Evolutionary conservation across 306 rosid species (phyloP), one percentile per base, ranked within the genome.

Genomic region (Aeschynomene evenia): DNA sequence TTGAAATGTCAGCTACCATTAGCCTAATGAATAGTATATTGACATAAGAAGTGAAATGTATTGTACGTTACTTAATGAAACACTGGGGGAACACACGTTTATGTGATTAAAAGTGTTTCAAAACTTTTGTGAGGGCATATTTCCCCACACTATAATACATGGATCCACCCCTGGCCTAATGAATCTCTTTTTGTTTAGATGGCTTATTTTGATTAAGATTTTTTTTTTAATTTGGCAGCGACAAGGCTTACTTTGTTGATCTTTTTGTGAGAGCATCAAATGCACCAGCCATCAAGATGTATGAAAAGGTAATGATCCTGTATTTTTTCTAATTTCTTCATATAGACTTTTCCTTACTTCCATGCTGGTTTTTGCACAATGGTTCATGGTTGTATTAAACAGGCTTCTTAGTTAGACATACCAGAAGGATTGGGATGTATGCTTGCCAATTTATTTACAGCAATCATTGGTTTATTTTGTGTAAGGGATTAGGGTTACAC

Each of bases 201-300:
- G 43, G n/a, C 67, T 69, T 78, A 29, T 68, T 61, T 19, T 63
- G 60, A 31, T 66, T 23, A 54, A 50, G 48, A 52, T 72, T 59
- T 71, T 15, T 22, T 73, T 64, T 71, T 81, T 70, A n/a, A n/a
- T n/a, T n/a, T n/a, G n/a, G 73, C 90, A 94, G 98, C 59, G 94
- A 94, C 67, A 94, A 94, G 83, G 97, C 87, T 54, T 94, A 81
- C 77, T 94, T 94, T 62, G 96, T 90, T 70, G 98, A 94, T 84
- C 96, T 94, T 67, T 94, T 94, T 77, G 98, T 94, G 68, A 87
- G 98, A 74, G 98, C 97, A 48, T 94, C 98, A 61, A 94, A 94
- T 78, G 81, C 97, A 31, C 97, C 98, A 10, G 98, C 98, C 64
- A 94, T 94, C 82, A 90, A 87, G 85, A 94, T 94, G 98, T 94